Percentiles rank a stretch among this genome's conserved stretches.
These are phyloP conservation scores for Saturnispora dispora DNA, from an alignment of 805 yeast species.

Conservation along the genomic window DNA sequence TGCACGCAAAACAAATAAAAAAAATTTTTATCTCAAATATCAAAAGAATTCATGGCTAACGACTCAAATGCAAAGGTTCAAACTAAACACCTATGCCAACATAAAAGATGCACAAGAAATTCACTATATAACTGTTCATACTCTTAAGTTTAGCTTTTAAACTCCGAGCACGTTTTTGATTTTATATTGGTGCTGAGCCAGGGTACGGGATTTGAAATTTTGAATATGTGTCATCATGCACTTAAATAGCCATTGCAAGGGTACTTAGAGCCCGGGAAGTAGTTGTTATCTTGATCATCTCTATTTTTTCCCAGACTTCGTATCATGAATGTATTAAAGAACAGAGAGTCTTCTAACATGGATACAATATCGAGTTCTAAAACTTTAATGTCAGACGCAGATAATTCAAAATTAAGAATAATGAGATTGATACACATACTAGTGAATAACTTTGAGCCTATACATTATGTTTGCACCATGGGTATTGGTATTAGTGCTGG, in stretches of 20 bases:
- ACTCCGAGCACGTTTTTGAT: background rate
- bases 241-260: background rate
- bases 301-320: background rate
- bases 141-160: too few relatives aligned
- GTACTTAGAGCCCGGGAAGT: background rate
- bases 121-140: too few relatives aligned
- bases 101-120: too few relatives aligned
- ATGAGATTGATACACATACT: conserved; percentile 6
- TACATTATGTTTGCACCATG: conserved; percentile 71
- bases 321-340: background rate
- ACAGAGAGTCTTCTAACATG: background rate
- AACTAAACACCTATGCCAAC: too few relatives aligned
- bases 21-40: too few relatives aligned
- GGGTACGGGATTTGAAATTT: background rate
- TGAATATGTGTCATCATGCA: background rate
- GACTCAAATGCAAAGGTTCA: too few relatives aligned
- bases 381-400: background rate
- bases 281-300: background rate
- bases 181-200: background rate
- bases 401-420: background rate
- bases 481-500: conserved; percentile 70
- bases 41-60: too few relatives aligned
- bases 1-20: too few relatives aligned
- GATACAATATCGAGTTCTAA: background rate
- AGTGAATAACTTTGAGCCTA: conserved; percentile 33